These are phyloP conservation scores for Malus hybrid DNA, from an alignment of 331 rosid species.

Conservation along the genomic window DNA sequence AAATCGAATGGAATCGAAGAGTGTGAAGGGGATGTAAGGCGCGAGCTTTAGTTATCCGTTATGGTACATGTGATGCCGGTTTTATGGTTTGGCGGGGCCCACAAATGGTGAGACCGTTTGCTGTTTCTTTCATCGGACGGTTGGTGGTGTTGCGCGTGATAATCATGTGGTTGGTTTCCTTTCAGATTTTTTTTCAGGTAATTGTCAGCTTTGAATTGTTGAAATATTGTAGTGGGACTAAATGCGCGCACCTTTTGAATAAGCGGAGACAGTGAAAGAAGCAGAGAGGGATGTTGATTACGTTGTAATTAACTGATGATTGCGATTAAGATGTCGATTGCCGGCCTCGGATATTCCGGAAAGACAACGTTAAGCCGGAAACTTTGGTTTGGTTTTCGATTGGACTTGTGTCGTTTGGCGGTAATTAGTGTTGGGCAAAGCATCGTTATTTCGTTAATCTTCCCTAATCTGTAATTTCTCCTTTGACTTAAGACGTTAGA, in stretches of 20 bases:
- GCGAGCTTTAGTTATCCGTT: neutral
- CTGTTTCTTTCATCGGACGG: neutral
- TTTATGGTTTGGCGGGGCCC: neutral
- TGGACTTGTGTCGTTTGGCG: neutral
- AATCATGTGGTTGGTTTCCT: neutral
- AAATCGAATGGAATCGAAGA: neutral
- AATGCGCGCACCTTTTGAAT: neutral
- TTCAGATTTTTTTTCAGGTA: neutral
- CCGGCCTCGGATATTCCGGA: neutral
- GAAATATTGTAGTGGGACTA: neutral
- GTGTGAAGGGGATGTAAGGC: neutral
- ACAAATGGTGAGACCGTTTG: neutral
- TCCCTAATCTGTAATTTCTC: too few species aligned
- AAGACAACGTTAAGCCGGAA: neutral
- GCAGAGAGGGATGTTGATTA: neutral
- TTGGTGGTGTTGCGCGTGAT: neutral
- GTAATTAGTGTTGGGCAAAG: neutral
- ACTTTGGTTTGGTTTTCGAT: neutral
- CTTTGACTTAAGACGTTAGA: neutral
- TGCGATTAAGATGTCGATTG: neutral
- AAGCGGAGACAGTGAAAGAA: neutral
- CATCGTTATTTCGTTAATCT: too few species aligned
- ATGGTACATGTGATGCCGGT: neutral
- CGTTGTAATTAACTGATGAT: neutral
- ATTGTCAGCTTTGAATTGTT: neutral